Base-by-base conservation (phyloP, 2,329 filamentous ascomycete species). In the Waltergamsia citrina region DNA sequence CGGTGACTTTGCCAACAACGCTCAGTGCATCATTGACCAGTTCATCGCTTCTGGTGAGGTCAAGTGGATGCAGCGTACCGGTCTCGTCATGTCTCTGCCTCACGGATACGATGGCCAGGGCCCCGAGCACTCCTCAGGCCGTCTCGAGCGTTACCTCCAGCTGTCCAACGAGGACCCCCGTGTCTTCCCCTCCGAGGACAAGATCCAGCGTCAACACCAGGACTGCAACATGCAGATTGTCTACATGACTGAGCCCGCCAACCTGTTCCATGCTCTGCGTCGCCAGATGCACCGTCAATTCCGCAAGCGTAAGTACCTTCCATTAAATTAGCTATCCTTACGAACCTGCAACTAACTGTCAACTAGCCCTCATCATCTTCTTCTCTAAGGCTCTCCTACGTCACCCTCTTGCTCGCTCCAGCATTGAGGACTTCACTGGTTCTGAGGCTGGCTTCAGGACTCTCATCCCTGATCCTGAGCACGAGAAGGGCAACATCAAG, bases 191-290 rank as follows among this genome's bases (percentile, higher is more conserved):
- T 71, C 78, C 2, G 69, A 74, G 21, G 87, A 94, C 45, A 95
- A 92, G 71, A 77, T 96, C 40, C 81, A 93, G 36, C 86, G 92
- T 48, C 92, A 96, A 64, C 92, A 98, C 69, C 92, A 98, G 67
- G 92, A 98, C 66, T 94, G 87, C 73, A 98, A 98, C 69, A 94
- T 98, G 79, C 92, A 98, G 67, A 83, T 98, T 57, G 87, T 81
- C 36, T 94, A 92, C 71, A 88, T 93, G 78, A 98, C 92, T n/a
- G 85, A 82, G 30, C 92, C 92, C 19, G 75, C 90, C 44, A 98
- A 98, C 63, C 62, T 93, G 57, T 98, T 98, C 81, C 92, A 98
- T 64, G 80, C 92, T 46, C 75, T 98, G 43, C 84, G 92, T 57
- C 79, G 92, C 62, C 92, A 98, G 68, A 94, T 98, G 80, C 88